phyloP scores from a whole-genome alignment of 1,284 basidiomycete species.

The Coniferiporia sulphurascens region DNA sequence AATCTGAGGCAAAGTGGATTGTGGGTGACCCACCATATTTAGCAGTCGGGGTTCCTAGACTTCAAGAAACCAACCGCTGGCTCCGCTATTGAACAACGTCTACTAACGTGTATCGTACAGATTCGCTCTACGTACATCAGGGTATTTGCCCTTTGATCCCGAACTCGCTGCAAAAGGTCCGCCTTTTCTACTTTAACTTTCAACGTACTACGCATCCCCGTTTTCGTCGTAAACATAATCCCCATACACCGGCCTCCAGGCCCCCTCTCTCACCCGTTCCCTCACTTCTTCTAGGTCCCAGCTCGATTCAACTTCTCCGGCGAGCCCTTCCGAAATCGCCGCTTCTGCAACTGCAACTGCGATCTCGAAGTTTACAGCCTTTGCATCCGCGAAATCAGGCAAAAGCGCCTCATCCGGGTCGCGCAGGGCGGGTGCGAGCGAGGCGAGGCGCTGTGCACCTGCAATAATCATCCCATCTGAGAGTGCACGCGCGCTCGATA shows the following conservation, averaged over 20 bases:
- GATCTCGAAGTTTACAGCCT: slow-evolving; percentile 71
- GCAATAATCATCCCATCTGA: slow-evolving; percentile 79
- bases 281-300: slow-evolving; percentile 48
- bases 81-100: too few relatives aligned
- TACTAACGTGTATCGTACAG: too few relatives aligned
- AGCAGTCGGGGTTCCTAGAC: too few relatives aligned
- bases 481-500: slow-evolving; percentile 56
- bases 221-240: slow-evolving; percentile 60
- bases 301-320: slow-evolving; percentile 40
- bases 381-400: slow-evolving; percentile 69
- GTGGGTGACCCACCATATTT: too few relatives aligned
- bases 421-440: slow-evolving; percentile 68
- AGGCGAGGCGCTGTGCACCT: slow-evolving; percentile 65
- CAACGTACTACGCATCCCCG: slow-evolving; percentile 34
- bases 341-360: slow-evolving; percentile 75
- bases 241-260: slow-evolving; percentile 61
- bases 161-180: too few relatives aligned
- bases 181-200: background rate
- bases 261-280: slow-evolving; percentile 42
- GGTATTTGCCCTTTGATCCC: too few relatives aligned
- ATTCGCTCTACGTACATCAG: too few relatives aligned
- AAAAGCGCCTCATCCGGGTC: slow-evolving; percentile 63
- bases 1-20: too few relatives aligned
- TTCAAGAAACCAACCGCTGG: too few relatives aligned
- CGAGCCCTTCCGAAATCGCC: slow-evolving; percentile 68